A percentile compares a stretch with the other conserved stretches of the same genome.
phyloP scores from a whole-genome alignment of 2,329 filamentous ascomycete genomes.

The Trichophaea hybrida region DNA sequence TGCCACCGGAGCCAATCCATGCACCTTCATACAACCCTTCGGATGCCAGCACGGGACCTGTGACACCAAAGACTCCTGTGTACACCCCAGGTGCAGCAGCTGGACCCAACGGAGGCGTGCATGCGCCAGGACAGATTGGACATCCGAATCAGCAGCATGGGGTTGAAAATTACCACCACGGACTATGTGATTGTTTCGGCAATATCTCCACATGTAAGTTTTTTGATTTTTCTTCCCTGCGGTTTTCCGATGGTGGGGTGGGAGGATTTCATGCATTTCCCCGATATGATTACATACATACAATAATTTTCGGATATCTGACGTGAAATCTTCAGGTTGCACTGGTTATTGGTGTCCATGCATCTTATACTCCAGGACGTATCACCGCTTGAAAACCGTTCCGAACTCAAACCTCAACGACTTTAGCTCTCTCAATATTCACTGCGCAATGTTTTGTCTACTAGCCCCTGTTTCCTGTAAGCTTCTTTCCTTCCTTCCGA shows the following conservation, averaged over 20 bases:
- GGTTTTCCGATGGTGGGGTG: too few species aligned
- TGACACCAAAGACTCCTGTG: slow-evolving; percentile 14
- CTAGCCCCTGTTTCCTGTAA: slow-evolving; percentile 24
- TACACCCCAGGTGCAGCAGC: slow-evolving; percentile 18
- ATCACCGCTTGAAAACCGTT: slow-evolving; percentile 27
- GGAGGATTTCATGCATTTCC: slow-evolving; percentile 3
- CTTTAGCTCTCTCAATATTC: slow-evolving; percentile 23
- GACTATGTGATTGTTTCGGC: slow-evolving; percentile 26
- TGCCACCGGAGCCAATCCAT: slow-evolving; percentile 11
- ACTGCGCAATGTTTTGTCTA: slow-evolving; percentile 25
- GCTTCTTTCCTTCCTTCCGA: not conserved
- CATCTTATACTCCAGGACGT: slow-evolving; percentile 28
- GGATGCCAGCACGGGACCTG: slow-evolving; percentile 5
- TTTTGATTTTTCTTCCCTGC: not conserved
- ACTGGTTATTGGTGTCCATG: slow-evolving; percentile 27
- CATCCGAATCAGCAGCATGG: slow-evolving; percentile 27
- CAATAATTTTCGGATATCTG: not conserved
- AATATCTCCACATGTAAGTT: slow-evolving; percentile 26
- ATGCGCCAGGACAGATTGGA: slow-evolving; percentile 27
- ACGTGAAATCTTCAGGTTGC: slow-evolving; percentile 17
- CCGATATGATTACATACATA: not conserved
- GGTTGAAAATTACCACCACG: slow-evolving; percentile 26
- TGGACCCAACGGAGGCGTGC: slow-evolving; percentile 23
- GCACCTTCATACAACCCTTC: slow-evolving; percentile 12
- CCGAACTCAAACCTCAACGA: slow-evolving; percentile 25